Conservation (phyloP, 768 basidiomycete species). For the Phylloporus rhodoxanthus region DNA sequence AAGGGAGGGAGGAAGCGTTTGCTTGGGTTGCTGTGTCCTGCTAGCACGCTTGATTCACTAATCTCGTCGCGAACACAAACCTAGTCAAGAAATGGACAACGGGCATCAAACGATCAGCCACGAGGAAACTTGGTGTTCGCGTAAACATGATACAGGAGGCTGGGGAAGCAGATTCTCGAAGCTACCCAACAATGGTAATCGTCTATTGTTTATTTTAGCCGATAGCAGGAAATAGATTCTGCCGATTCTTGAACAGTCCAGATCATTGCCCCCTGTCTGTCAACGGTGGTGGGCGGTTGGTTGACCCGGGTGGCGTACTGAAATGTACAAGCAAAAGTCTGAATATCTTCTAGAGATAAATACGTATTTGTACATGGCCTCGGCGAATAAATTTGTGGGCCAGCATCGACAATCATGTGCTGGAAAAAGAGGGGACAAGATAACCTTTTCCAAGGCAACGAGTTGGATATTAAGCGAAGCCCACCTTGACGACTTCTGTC, state of each 20-base stretch:
- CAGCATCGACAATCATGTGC: background rate
- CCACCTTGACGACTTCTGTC: background rate
- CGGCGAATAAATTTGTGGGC: background rate
- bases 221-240: background rate
- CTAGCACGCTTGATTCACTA: constrained; percentile 1
- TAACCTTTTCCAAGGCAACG: constrained; percentile 5
- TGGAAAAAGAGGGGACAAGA: background rate
- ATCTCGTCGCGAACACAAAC: background rate
- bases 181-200: background rate
- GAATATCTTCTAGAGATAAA: too few species aligned
- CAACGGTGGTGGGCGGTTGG: background rate
- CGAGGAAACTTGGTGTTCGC: background rate
- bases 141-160: background rate
- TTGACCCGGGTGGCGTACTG: background rate
- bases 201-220: background rate
- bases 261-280: background rate
- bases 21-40: constrained; percentile 35
- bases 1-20: constrained; percentile 40
- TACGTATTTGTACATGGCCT: too few species aligned
- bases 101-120: background rate
- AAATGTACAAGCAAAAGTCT: too few species aligned
- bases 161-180: background rate
- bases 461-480: constrained; percentile 1
- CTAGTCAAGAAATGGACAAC: background rate
- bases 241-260: background rate